These are phyloP conservation scores for Vigna nakashimae DNA, from an alignment of 306 rosid genomes.

Conservation along the genomic window DNA sequence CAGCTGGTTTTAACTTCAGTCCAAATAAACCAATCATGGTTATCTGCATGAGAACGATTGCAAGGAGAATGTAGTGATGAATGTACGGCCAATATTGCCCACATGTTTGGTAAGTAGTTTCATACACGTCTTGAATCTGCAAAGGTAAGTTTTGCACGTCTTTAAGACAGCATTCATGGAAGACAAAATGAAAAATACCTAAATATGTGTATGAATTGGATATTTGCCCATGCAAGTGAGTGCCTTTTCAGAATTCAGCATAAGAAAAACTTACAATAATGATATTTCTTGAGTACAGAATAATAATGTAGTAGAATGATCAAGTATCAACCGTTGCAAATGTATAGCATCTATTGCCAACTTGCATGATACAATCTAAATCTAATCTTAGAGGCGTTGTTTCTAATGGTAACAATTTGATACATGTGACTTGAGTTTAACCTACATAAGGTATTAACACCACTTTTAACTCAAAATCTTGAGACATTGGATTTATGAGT, in stretches of 20 bases:
- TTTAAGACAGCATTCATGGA: constrained; percentile 27
- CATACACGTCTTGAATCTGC: constrained; percentile 90
- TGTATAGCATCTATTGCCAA: constrained; percentile 3
- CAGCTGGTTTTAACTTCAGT: constrained; percentile 84
- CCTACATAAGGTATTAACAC: too few species aligned
- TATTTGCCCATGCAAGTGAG: not conserved
- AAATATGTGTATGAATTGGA: not conserved
- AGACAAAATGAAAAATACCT: not conserved
- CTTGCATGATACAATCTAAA: not conserved
- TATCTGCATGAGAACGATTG: constrained; percentile 84
- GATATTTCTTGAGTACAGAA: not conserved
- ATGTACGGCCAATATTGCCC: constrained; percentile 92
- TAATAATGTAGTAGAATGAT: not conserved
- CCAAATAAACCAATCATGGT: constrained; percentile 95
- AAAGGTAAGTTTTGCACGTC: constrained; percentile 25
- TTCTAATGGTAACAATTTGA: not conserved
- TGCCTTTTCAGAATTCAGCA: not conserved
- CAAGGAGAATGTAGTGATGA: constrained; percentile 77
- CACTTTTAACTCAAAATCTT: too few species aligned
- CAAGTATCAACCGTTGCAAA: not conserved
- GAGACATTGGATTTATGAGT: too few species aligned
- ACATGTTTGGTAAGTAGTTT: constrained; percentile 74
- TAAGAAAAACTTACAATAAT: not conserved
- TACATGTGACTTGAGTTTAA: too few species aligned
- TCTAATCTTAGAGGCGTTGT: not conserved